Base-by-base conservation (phyloP, 805 yeast species). In the Candida anglica region DNA sequence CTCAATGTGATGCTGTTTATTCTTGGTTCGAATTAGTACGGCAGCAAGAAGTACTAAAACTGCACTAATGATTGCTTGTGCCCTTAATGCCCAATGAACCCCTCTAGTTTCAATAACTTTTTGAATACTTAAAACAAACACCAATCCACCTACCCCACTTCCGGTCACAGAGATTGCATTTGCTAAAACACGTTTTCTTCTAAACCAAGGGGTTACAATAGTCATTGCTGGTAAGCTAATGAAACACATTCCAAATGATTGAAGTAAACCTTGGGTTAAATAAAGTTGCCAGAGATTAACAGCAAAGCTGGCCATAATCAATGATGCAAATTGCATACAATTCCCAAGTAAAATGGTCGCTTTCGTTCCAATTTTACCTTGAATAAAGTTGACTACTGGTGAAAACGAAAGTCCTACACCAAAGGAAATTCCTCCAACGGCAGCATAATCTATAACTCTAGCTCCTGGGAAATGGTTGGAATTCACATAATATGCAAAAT, bases 191-290 rank as follows among this genome's bases (percentile, higher is more conserved):
- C 89, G 65, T 38, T 61, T 78, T 42, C 74, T 79, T 28, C 74
- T 55, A 51, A 84, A 84, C 82, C 85, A 83, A 35, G 77, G 85
- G 0, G 88, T 87, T 17, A 83, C 47, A 10, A 81, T 55, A 2
- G 77, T 67, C 15, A 77, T 58, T 4, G 75, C 77, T 1, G 91
- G 82, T 3, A 78, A 66, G 33, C 76, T 72, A 22, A 78, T 61
- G 11, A 77, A 50, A 0, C 86, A 77, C 43, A 77, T 52, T 2
- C 81, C 80, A 20, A 73, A 48, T 20, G 87, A 83, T 34, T 70
- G 71, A 27, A 83, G 39, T 2, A 81, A 62, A 19, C 91, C 89
- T 55, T 83, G 89, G 5, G 86, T 75, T 26, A 79, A 52, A 46
- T 71, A 79, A 10, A 84, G 48, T 41, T 84, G 79, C 88, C 89